Percentiles rank a stretch among this genome's conserved stretches.
phyloP scores from a whole-genome alignment of 2,329 filamentous ascomycete species.

The Fusarium setosum region DNA sequence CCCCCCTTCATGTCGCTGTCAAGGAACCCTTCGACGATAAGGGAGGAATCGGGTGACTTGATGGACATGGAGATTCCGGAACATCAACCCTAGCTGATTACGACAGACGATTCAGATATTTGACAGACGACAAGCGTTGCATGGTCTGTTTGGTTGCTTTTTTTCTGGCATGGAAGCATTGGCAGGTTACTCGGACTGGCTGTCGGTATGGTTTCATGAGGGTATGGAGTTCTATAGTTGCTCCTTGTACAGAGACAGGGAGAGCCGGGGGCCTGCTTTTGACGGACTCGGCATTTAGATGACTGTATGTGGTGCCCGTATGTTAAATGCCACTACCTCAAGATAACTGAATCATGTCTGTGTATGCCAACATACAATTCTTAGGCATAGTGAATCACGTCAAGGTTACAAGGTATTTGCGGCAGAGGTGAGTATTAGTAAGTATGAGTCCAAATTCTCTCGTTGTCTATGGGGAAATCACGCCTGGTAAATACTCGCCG shows the following conservation, averaged over 20 bases:
- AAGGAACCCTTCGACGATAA: slow-evolving; percentile 28
- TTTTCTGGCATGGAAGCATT: slow-evolving; percentile 2
- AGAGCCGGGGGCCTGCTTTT: neutral
- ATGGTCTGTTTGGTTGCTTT: neutral
- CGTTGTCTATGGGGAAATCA: slow-evolving; percentile 30
- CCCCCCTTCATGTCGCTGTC: slow-evolving; percentile 40
- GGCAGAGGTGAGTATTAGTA: too few relatives aligned
- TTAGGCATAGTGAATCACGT: too few relatives aligned
- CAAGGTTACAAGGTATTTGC: too few relatives aligned
- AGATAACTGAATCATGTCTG: too few relatives aligned
- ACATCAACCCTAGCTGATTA: slow-evolving; percentile 20
- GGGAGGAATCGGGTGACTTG: slow-evolving; percentile 35
- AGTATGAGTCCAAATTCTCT: neutral
- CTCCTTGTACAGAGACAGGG: neutral
- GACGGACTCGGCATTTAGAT: too few relatives aligned
- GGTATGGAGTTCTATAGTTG: slow-evolving; percentile 19
- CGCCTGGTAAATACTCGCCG: slow-evolving; percentile 24
- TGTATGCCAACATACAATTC: too few relatives aligned
- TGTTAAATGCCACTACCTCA: too few relatives aligned
- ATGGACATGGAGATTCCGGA: slow-evolving; percentile 54
- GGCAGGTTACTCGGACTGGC: neutral
- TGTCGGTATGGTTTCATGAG: slow-evolving; percentile 1
- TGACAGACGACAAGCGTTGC: slow-evolving; percentile 1
- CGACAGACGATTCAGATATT: neutral
- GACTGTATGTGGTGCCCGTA: too few relatives aligned